Base-by-base conservation (phyloP, 2,329 filamentous ascomycete genomes). In the Bipolaris gigantea region DNA sequence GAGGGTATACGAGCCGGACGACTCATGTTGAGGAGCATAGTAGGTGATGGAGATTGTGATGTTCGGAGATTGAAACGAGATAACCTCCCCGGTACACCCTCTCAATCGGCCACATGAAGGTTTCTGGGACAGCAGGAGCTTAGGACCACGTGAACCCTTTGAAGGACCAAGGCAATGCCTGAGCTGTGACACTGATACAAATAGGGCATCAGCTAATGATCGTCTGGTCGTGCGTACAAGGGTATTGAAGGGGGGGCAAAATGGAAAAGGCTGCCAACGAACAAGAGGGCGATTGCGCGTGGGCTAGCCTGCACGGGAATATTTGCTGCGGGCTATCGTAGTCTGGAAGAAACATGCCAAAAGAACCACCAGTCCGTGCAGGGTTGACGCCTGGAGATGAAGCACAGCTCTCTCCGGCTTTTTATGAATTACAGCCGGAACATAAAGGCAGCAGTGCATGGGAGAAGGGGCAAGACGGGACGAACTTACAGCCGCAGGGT, bases 1-100 rank as follows among this genome's bases (percentile, higher is more conserved):
- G 90, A 89, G 1, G 91, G 90, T 70, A 96, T 96, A 50, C 95
- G 91, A 2, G 82, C 81, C 72, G 95, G 89, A 19, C 90, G 91
- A 67, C 95, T 90, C 63, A 96, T 92, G 36, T 88, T 81, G 46
- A 89, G 89, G 67, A 73, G 65, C 68, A 72, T 73, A 57, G 61
- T 63, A 66, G 60, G 62, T 44, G 42, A 59, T 54, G 60, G 55
- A 59, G 58, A 50, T 57, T 50, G 65, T 54, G 65, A 61, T 43
- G 64, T 61, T 66, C 60, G 58, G 57, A 55, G 62, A 50, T 62
- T 58, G 63, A 62, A 59, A 65, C 64, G 57, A 65, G 65, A 67
- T 63, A 60, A 57, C 48, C 66, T 69, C 62, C 64, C 69, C 65
- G 65, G 67, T 67, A 62, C 59, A 69, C 65, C 36, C 62, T 60